These are phyloP conservation scores for Cercospora sp. DNA, from an alignment of 2,329 filamentous ascomycete species.

Conservation along the genomic window DNA sequence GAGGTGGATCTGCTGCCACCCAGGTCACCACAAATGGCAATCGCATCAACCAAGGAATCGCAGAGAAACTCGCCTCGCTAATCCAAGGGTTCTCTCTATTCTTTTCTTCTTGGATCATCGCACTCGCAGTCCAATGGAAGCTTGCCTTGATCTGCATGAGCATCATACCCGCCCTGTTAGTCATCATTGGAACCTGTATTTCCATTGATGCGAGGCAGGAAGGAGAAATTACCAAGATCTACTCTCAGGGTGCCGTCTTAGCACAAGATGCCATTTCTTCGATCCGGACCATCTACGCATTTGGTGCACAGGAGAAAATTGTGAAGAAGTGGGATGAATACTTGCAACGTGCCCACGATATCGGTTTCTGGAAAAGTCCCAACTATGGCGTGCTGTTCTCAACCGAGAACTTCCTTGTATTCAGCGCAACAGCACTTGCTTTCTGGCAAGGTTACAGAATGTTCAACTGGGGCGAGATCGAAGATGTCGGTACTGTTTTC, in stretches of 20 bases:
- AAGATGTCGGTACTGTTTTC: slow-evolving; percentile 40
- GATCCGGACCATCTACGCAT: slow-evolving; percentile 53
- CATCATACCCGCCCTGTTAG: slow-evolving; percentile 50
- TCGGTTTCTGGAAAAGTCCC: slow-evolving; percentile 49
- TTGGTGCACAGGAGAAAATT: slow-evolving; percentile 50
- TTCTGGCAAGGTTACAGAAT: slow-evolving; percentile 51
- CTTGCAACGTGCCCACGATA: slow-evolving; percentile 46
- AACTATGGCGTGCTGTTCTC: slow-evolving; percentile 40
- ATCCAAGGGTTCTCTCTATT: slow-evolving; percentile 43
- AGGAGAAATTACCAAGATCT: slow-evolving; percentile 40
- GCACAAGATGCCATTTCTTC: slow-evolving; percentile 55
- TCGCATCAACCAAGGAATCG: slow-evolving; percentile 44
- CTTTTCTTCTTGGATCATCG: slow-evolving; percentile 45
- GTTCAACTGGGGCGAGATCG: slow-evolving; percentile 38
- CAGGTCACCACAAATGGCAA: slow-evolving; percentile 38
- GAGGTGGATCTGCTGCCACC: slow-evolving; percentile 49
- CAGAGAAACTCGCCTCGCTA: slow-evolving; percentile 43
- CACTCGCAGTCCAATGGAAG: slow-evolving; percentile 47
- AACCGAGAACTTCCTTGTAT: slow-evolving; percentile 45
- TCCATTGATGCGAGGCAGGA: slow-evolving; percentile 43
- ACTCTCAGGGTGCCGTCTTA: slow-evolving; percentile 48
- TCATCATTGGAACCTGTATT: slow-evolving; percentile 38
- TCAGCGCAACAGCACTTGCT: slow-evolving; percentile 42
- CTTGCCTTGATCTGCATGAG: slow-evolving; percentile 49
- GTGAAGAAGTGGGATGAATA: slow-evolving; percentile 47